Conservation (phyloP, 306 rosid species). For the Coriaria nepalensis region DNA sequence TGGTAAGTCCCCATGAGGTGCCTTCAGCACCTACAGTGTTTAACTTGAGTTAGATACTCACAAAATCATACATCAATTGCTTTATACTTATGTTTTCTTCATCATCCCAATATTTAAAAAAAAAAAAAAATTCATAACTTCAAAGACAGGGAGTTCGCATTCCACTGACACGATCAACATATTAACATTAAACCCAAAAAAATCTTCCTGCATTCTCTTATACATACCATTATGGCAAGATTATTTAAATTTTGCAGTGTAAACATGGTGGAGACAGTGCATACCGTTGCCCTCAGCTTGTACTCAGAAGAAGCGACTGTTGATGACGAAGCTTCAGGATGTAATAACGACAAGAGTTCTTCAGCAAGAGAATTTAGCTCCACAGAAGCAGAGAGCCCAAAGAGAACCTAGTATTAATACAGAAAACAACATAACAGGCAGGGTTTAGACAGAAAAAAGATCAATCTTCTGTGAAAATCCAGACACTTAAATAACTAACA, state of each 20-base stretch:
- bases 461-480: not conserved
- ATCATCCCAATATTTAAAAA: not conserved
- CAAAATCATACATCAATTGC: not conserved
- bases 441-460: not conserved
- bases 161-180: no score
- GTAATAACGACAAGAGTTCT: constrained; percentile 48
- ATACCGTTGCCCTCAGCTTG: constrained; percentile 59
- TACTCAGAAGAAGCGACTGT: constrained; percentile 73
- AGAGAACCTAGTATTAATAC: constrained; percentile 42
- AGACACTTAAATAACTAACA: constrained; percentile 29
- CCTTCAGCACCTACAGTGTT: constrained; percentile 51
- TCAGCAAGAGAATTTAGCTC: constrained; percentile 47
- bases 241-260: not conserved
- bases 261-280: not conserved
- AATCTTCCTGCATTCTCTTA: no score
- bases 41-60: constrained; percentile 6
- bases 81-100: not conserved
- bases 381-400: constrained; percentile 56
- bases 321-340: constrained; percentile 25
- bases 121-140: not conserved
- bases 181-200: no score
- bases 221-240: no score
- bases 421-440: not conserved
- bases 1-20: constrained; percentile 72
- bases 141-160: no score